Conservation (phyloP, 2,329 filamentous ascomycete genomes). For the Colletotrichum sp. region DNA sequence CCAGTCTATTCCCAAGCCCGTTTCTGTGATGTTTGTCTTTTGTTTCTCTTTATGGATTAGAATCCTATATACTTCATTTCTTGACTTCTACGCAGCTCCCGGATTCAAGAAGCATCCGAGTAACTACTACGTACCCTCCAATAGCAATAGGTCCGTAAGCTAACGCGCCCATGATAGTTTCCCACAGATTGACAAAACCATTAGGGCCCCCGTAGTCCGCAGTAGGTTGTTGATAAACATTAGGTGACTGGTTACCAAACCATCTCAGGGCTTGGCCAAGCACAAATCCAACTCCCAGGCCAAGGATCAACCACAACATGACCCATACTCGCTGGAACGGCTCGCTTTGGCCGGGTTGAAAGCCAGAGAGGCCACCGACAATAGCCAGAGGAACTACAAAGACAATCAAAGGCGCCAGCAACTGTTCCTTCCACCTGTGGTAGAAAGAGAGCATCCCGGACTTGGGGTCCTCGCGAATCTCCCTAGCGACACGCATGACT, state of each 20-base stretch:
- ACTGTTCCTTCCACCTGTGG: fast-evolving
- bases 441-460: background rate
- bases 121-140: background rate
- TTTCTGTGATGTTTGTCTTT: too few relatives aligned
- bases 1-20: too few relatives aligned
- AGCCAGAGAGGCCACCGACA: background rate
- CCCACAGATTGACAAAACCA: background rate
- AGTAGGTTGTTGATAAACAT: background rate
- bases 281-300: background rate
- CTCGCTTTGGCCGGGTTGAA: background rate
- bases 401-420: background rate
- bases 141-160: background rate
- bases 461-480: background rate
- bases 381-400: background rate
- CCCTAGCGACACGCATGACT: fast-evolving
- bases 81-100: background rate
- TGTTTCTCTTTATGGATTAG: too few relatives aligned
- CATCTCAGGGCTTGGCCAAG: background rate
- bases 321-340: background rate
- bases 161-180: background rate
- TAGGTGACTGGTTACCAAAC: background rate
- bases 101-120: background rate
- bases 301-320: fast-evolving
- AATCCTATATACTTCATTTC: too few relatives aligned
- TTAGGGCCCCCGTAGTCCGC: background rate